Conservation (phyloP, 805 yeast genomes). For the Metschnikowia proteae region DNA sequence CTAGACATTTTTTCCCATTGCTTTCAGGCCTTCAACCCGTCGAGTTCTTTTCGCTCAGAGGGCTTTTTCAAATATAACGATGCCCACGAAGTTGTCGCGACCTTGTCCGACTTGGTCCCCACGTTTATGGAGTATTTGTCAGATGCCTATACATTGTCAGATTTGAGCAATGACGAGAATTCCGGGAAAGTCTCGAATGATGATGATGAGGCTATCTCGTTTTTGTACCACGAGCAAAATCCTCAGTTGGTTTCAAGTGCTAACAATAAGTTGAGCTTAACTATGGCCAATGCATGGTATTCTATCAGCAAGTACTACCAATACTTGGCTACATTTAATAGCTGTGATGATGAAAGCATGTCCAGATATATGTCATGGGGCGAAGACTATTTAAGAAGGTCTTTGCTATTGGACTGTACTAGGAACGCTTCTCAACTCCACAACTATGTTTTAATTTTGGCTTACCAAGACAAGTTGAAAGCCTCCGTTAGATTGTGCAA, state of each 20-base stretch:
- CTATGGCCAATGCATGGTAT: slow-evolving; percentile 36
- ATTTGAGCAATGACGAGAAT: slow-evolving; percentile 28
- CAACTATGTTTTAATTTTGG: slow-evolving; percentile 48
- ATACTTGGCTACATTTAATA: slow-evolving; percentile 25
- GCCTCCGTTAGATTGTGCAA: slow-evolving; percentile 47
- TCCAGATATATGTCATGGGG: slow-evolving; percentile 5
- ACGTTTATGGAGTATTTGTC: slow-evolving; percentile 25
- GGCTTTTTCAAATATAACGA: slow-evolving; percentile 26
- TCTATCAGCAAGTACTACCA: slow-evolving; percentile 32
- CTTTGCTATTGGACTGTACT: slow-evolving; percentile 35
- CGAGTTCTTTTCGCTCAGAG: slow-evolving; percentile 23
- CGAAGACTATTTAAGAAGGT: slow-evolving; percentile 27
- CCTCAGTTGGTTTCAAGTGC: slow-evolving; percentile 23
- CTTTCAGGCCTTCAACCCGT: slow-evolving; percentile 34
- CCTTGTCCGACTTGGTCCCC: slow-evolving; percentile 17
- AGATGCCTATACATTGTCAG: slow-evolving; percentile 21
- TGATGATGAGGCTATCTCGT: slow-evolving; percentile 24
- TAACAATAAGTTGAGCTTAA: slow-evolving; percentile 5
- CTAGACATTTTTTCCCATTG: slow-evolving; percentile 33
- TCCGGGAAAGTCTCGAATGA: slow-evolving; percentile 4
- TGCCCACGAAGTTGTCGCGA: slow-evolving; percentile 19
- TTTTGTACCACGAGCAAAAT: slow-evolving; percentile 35
- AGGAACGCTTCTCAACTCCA: slow-evolving; percentile 27
- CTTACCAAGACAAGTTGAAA: slow-evolving; percentile 40
- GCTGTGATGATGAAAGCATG: slow-evolving; percentile 22